These are phyloP conservation scores for Citrullus colocynthis DNA, from an alignment of 306 rosid genomes.

Conservation along the genomic window DNA sequence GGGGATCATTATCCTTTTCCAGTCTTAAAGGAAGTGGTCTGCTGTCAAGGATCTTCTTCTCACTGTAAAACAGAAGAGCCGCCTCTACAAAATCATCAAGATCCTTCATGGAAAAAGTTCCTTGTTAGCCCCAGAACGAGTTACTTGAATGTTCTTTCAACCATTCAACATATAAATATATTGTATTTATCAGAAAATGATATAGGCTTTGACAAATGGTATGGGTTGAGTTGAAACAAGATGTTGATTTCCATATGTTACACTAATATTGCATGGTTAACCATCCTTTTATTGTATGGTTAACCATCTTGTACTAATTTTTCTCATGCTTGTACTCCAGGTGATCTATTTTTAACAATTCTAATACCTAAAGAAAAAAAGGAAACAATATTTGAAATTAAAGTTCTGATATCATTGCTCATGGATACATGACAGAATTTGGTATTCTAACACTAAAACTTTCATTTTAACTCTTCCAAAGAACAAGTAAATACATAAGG, in stretches of 20 bases:
- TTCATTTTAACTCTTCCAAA: neutral
- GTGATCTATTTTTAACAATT: neutral
- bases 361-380: neutral
- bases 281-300: neutral
- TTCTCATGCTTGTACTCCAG: neutral
- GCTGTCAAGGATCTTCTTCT: constrained; percentile 53
- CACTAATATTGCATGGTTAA: neutral
- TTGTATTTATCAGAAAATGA: neutral
- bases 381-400: neutral
- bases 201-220: neutral
- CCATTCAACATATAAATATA: neutral
- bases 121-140: neutral
- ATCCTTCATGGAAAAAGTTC: constrained; percentile 40
- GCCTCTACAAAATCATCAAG: constrained; percentile 91
- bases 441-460: neutral
- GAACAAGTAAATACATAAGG: neutral
- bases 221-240: neutral
- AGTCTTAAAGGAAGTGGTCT: constrained; percentile 49
- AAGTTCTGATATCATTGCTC: neutral
- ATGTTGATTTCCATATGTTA: neutral
- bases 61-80: constrained; percentile 74
- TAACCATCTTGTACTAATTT: neutral
- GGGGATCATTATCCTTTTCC: constrained; percentile 89
- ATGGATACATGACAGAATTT: neutral
- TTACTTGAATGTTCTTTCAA: neutral